These are phyloP conservation scores for Ceratobasidium sp. DNA, from an alignment of 1,284 basidiomycete genomes.

Conservation along the genomic window DNA sequence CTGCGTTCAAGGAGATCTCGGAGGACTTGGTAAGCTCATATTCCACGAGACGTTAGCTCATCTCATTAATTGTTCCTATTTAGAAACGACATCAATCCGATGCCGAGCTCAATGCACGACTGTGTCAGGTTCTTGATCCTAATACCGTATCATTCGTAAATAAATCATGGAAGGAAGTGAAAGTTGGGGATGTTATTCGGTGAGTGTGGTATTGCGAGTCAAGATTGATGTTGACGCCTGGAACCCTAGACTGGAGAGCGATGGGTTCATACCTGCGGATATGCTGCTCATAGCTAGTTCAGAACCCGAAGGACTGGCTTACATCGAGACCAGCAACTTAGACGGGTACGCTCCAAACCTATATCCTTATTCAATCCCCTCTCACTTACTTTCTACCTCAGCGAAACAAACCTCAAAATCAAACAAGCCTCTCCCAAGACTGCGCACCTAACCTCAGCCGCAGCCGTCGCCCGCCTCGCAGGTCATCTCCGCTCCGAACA, in stretches of 20 bases:
- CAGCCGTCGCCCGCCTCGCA: constrained; percentile 77
- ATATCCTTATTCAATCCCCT: not conserved
- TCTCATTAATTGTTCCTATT: not conserved
- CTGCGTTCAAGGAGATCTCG: constrained; percentile 96
- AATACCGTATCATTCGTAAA: constrained; percentile 75
- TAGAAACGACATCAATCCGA: constrained; percentile 96
- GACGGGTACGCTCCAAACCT: constrained; percentile 78
- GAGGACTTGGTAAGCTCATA: constrained; percentile 80
- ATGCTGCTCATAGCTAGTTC: constrained; percentile 89
- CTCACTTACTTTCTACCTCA: constrained; percentile 53
- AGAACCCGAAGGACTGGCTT: constrained; percentile 97
- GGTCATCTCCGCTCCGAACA: constrained; percentile 94
- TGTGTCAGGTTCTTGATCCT: constrained; percentile 79
- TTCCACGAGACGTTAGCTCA: not conserved
- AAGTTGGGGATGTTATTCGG: constrained; percentile 93
- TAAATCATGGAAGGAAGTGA: constrained; percentile 89
- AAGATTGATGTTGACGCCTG: not conserved
- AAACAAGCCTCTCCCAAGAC: constrained; percentile 94
- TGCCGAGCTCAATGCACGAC: constrained; percentile 88
- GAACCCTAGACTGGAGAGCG: constrained; percentile 71
- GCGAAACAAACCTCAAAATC: constrained; percentile 99
- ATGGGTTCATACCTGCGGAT: constrained; percentile 98
- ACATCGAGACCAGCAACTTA: constrained; percentile 97
- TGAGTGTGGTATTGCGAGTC: not conserved
- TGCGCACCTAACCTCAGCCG: constrained; percentile 80